Conservation (phyloP, 148 eudicot genomes). For the Oxyria digyna region DNA sequence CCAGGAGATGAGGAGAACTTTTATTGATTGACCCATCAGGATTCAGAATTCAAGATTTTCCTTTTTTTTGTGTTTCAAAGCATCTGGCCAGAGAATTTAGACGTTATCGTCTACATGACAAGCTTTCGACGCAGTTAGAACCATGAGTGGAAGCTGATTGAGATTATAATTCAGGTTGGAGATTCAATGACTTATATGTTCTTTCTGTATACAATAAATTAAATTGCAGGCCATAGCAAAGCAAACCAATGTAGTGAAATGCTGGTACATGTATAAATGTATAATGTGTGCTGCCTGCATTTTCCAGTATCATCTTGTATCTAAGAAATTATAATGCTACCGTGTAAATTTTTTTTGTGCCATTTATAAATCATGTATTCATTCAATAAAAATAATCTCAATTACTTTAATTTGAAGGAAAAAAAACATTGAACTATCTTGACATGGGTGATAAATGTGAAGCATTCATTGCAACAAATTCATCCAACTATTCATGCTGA, state of each 20-base stretch:
- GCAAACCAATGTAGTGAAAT: background rate
- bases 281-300: background rate
- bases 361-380: background rate
- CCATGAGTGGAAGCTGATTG: background rate
- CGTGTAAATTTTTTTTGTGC: background rate
- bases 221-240: background rate
- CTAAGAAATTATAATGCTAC: background rate
- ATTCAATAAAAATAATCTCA: background rate
- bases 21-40: background rate
- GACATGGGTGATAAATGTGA: background rate
- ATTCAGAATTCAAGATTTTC: background rate
- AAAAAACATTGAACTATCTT: background rate
- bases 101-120: too few species aligned
- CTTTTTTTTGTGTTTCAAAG: background rate
- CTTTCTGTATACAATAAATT: background rate
- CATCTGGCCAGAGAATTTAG: background rate
- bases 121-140: too few species aligned
- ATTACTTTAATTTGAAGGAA: background rate
- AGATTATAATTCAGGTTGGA: background rate
- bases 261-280: slow-evolving; percentile 1
- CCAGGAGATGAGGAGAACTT: slow-evolving; percentile 35
- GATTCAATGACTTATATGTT: background rate
- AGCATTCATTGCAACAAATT: background rate
- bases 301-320: background rate
- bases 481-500: background rate